Evolutionary conservation across 768 basidiomycete genomes (phyloP), one percentile per base, ranked within the genome.

Genomic region (Suillus variegatus): DNA sequence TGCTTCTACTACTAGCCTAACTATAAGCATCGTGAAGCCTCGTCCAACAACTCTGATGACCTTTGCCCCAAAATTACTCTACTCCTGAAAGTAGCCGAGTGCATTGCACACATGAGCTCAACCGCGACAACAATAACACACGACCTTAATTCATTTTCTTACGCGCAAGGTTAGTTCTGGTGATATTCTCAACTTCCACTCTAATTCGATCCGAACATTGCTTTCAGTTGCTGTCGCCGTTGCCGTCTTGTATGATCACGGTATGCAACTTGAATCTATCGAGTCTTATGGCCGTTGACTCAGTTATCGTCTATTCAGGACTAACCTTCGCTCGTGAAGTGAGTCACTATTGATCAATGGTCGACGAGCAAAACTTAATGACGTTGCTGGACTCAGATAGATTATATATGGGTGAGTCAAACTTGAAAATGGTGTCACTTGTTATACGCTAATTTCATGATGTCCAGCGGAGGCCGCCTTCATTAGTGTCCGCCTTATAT

Each of bases 351-450:
- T 51, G 36, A 52, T 5, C 38, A 14, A 32, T 44, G 32, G 40
- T 62, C 12, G 52, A 18, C 22, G n/a, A 55, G 13, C 60, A 55
- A 49, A 4, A n/a, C 3, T 28, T 6, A 36, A 28, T 64, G 38
- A 74, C 20, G 22, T 5, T 28, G 12, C 13, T 38, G 14, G 41
- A 47, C 41, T 56, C 38, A 76, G 75, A 65, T 76, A 49, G 75
- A 77, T 8, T 71, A 76, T 25, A 66, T 76, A 64, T 76, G 76
- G 76, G 75, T 77, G 56, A 62, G 73, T 46, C 3, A 54, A 28
- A 46, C 52, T 52, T 5, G 47, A 40, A 20, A 22, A 36, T 40
- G 20, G 20, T n/a, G 35, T 61, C 32, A 1, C 25, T 28, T 10
- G 43, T 36, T 43, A 8, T 13, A 35, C 60, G 44, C 41, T 63